Evolutionary conservation across 2,329 filamentous ascomycete genomes (phyloP).

Genomic region (Penicillium sp.): DNA sequence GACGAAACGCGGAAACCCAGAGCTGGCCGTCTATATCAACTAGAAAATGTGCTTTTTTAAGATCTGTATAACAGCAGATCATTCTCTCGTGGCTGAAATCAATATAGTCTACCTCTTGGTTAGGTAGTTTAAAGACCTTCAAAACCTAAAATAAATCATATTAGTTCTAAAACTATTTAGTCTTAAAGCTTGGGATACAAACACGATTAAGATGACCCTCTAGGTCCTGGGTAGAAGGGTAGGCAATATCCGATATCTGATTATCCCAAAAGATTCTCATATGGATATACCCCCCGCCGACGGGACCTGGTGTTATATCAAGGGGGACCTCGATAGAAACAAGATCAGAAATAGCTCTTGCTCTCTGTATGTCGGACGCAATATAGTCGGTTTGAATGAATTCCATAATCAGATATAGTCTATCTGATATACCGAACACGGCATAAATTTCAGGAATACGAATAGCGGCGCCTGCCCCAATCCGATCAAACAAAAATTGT

Average conservation of each 20-base stretch:
- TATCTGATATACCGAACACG: not conserved
- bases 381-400: not conserved
- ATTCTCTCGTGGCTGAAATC: not conserved
- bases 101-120: not conserved
- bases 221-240: not conserved
- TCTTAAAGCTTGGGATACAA: not conserved
- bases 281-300: not conserved
- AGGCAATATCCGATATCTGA: not conserved
- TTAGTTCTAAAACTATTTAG: not conserved
- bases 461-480: not conserved
- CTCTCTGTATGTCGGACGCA: not conserved
- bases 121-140: not conserved
- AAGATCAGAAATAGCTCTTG: not conserved
- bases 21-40: not conserved
- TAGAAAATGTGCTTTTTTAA: not conserved
- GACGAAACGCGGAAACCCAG: not conserved
- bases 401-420: not conserved
- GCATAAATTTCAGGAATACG: not conserved
- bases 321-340: not conserved
- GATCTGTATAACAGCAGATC: not conserved
- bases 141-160: not conserved
- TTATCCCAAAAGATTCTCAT: not conserved
- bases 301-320: not conserved
- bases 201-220: not conserved
- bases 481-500: not conserved